Conservation (phyloP, 257 asterid species). For the Cordia subcordata region DNA sequence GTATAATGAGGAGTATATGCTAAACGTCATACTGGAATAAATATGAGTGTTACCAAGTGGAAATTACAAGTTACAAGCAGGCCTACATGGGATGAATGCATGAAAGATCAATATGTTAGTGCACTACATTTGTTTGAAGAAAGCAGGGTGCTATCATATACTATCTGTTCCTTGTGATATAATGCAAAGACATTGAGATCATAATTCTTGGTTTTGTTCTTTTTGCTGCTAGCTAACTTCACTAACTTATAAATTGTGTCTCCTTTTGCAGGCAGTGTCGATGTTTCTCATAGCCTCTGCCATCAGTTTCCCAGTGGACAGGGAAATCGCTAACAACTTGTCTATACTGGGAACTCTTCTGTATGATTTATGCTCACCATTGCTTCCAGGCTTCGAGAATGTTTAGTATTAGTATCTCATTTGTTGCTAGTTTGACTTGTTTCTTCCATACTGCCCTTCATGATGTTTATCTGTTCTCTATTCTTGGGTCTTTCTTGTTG, state of each 20-base stretch:
- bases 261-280: slow-evolving; percentile 58
- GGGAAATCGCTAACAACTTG: slow-evolving; percentile 47
- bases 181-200: not conserved
- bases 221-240: not conserved
- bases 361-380: slow-evolving; percentile 29
- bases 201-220: not conserved
- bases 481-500: no score
- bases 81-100: no score
- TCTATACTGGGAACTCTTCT: slow-evolving; percentile 64
- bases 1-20: not conserved
- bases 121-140: not conserved
- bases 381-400: not conserved
- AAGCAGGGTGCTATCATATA: not conserved
- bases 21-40: not conserved
- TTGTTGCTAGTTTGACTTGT: no score
- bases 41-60: no score
- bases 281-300: slow-evolving; percentile 57
- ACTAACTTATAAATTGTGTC: not conserved
- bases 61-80: no score
- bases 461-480: no score
- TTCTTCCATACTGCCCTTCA: no score
- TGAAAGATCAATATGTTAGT: no score
- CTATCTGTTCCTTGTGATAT: not conserved
- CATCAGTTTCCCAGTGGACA: slow-evolving; percentile 47
- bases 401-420: no score